A percentile compares a stretch with the other conserved stretches of the same genome.
Conservation (phyloP, 768 basidiomycete species). For the Pleurotus sapidus region DNA sequence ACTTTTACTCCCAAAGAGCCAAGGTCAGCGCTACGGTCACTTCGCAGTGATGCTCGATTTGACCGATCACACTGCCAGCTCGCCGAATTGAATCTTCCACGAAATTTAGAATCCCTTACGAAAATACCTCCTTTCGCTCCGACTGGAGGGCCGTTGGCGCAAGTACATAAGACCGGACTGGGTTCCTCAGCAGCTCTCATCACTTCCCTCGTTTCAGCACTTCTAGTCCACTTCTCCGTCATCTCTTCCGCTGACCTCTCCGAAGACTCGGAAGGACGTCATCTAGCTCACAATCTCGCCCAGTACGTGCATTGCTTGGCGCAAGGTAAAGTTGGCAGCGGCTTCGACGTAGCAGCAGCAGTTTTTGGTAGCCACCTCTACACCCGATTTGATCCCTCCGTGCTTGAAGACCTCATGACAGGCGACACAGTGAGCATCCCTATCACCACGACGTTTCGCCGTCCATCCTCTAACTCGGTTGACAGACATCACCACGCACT, state of each 20-base stretch:
- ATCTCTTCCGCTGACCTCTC: slow-evolving; percentile 51
- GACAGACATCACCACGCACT: slow-evolving; percentile 22
- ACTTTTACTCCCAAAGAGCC: slow-evolving; percentile 93
- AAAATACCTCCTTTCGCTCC: slow-evolving; percentile 74
- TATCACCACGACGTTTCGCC: not conserved
- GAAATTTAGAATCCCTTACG: slow-evolving; percentile 60
- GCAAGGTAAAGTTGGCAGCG: slow-evolving; percentile 97
- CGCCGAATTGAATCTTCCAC: slow-evolving; percentile 53
- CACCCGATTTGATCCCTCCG: slow-evolving; percentile 76
- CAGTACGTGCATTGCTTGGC: slow-evolving; percentile 96
- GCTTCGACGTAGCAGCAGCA: slow-evolving; percentile 94
- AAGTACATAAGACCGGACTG: slow-evolving; percentile 98
- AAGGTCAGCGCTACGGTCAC: slow-evolving; percentile 47
- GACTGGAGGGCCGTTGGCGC: slow-evolving; percentile 62
- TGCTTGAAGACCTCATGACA: slow-evolving; percentile 65
- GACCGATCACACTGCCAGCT: slow-evolving; percentile 43
- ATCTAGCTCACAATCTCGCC: slow-evolving; percentile 85
- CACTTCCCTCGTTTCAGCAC: slow-evolving; percentile 86
- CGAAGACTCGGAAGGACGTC: slow-evolving; percentile 42
- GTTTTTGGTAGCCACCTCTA: slow-evolving; percentile 95
- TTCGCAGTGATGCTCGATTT: not conserved
- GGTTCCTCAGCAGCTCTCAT: slow-evolving; percentile 97
- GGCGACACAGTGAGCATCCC: slow-evolving; percentile 40
- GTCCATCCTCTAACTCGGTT: slow-evolving; percentile 2
- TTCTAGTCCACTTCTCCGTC: slow-evolving; percentile 73